Base-by-base conservation (phyloP, 768 basidiomycete species). In the Tricholoma matsutake region DNA sequence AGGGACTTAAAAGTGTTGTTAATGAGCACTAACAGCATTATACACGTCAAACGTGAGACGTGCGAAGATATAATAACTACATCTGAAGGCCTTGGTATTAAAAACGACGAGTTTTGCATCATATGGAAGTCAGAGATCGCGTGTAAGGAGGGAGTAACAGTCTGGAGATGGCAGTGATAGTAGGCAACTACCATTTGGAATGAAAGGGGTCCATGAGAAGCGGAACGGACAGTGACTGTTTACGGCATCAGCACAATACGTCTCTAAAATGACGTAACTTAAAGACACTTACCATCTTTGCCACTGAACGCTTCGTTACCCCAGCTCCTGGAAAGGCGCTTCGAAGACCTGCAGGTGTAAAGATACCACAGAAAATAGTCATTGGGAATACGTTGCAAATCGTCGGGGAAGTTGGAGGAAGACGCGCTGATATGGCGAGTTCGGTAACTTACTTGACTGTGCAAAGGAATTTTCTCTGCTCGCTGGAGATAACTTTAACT, bases 401-500 rank as follows among this genome's bases (percentile, higher is more conserved):
- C 8, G 51, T 16, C 8, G n/a, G 31, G 29, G 28, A 28, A 6
- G n/a, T 53, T 16, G 29, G 49, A 28, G 6, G 28, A 22, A 45
- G 13, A 51, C 2, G 25, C 7, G 51, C 51, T 51, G 47, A 51
- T 45, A 45, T 20, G 7, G 43, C 2, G 47, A 49, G 51, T 32
- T 53, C 31, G 51, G 51, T 31, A 53, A 53, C 31, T 53, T 53
- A 53, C 51, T 53, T 53, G 51, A 32, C 29, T 32, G n/a, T 52
- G 16, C 29, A 52, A 52, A n/a, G 51, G 51, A 31, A 14, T 28
- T 51, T 51, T 51, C 16, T 31, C 29, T 18, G 29, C 51, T 53
- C 51, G 51, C 51, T 53, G 51, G 51, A 53, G 51, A 53, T 53
- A 53, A 53, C 51, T 18, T 53, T 53, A 32, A 32, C 51, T 53